phyloP scores from a whole-genome alignment of 495 filamentous ascomycete species.

The Aspergillus indologenus region DNA sequence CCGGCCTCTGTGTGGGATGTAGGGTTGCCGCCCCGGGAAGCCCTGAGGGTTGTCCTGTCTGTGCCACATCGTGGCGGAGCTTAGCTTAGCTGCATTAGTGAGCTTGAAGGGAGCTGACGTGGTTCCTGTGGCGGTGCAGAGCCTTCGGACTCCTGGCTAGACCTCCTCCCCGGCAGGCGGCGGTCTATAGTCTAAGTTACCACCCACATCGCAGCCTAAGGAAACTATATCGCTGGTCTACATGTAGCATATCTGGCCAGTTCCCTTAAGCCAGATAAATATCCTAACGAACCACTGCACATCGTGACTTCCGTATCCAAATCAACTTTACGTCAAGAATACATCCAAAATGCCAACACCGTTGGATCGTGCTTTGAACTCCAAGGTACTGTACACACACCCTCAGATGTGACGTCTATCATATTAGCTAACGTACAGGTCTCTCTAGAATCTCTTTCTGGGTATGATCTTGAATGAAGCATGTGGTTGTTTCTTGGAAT shows the following conservation, averaged over 20 bases:
- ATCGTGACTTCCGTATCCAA: background rate
- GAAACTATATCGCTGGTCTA: background rate
- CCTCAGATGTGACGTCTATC: background rate
- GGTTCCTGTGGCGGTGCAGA: slow-evolving; percentile 5
- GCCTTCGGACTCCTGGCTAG: background rate
- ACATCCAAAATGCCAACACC: slow-evolving; percentile 59
- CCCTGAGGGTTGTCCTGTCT: slow-evolving; percentile 4
- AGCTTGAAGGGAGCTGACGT: too few relatives aligned
- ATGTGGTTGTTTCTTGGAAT: background rate
- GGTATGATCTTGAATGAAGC: slow-evolving; percentile 41
- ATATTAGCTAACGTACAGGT: slow-evolving; percentile 17
- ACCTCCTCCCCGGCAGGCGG: background rate
- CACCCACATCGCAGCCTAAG: too few relatives aligned
- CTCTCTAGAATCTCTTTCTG: slow-evolving; percentile 51
- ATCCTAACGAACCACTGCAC: slow-evolving; percentile 4
- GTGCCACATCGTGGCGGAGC: background rate
- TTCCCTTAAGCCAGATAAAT: background rate
- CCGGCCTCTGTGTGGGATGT: slow-evolving; percentile 5
- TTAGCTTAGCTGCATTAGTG: too few relatives aligned
- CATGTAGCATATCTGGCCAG: background rate
- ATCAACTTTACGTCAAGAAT: background rate
- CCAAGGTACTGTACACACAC: slow-evolving; percentile 53
- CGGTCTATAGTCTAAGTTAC: too few relatives aligned
- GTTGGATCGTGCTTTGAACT: slow-evolving; percentile 74
- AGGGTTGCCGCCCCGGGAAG: slow-evolving; percentile 13